Evolutionary conservation across 805 yeast genomes (phyloP), one percentile per base, ranked within the genome.

Genomic region (Yarrowia divulgata): DNA sequence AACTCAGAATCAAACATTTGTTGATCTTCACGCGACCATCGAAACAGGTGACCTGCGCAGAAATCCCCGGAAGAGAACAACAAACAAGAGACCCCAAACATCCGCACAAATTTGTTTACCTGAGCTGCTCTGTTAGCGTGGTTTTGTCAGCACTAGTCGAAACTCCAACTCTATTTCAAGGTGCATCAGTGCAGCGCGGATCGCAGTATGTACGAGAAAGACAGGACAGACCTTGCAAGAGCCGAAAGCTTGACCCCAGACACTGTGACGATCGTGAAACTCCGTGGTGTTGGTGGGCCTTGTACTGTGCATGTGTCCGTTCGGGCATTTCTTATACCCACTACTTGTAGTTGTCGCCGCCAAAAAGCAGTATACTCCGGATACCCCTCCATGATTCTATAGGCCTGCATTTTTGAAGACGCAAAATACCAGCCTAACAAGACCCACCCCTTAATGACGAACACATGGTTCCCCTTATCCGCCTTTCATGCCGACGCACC

Each of bases 201-300:
- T 54, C 60, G n/a, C 43, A 35, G 58, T 12, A 37, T n/a, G 18
- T 12, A 37, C 29, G 18, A 52, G 43, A 39, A 54, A 54, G 60
- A 14, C 12, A 54, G 18, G 45, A 35, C 43, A 37, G 60, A 39
- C 60, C 58, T 23, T 39, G 45, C 7, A 23, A 54, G 45, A 19
- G 60, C 60, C 60, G 45, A 37, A 54, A 54, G 60, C 60, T 54
- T 54, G 60, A 54, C 60, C 60, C 60, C 60, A 54, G 60, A 54
- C 45, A 14, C 34, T 3, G 32, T 9, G 23, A 43, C 29, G 49
- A 45, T 5, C 16, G 23, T 19, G 49, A 19, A 19, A n/a, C 12
- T n/a, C 16, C 16, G 23, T 43, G 18, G 19, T 16, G 18, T 6
- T 37, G 18, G 43, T 42, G 4, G 3, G 14, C 12, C 18, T 43